Evolutionary conservation across 2,329 filamentous ascomycete genomes (phyloP), one percentile per base, ranked within the genome.

Genomic region (Lachnellula hyalina): DNA sequence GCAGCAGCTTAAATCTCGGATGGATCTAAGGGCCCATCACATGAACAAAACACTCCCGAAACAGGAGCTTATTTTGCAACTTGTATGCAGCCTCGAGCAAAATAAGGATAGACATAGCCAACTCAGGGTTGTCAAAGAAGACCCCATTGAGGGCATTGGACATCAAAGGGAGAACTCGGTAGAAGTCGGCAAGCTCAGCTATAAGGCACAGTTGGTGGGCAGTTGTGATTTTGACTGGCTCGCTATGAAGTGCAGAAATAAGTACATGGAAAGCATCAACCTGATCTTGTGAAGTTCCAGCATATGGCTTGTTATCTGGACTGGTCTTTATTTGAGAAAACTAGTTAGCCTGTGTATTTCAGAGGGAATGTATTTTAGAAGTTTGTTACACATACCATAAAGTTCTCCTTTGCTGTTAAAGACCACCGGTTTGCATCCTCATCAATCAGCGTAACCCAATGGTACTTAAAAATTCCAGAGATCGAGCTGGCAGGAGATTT

Each of bases 361-460:
- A 5, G 25, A 25, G 25, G 25, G 25, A 25, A 25, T 25, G 25
- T 25, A 25, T 25, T 7, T 25, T 25, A 7, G 25, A 25, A 5
- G 5, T 25, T 25, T 25, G 25, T 25, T 5, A 19, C 11, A 21
- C 41, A 1, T 44, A 44, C 41, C 4, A 7, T 11, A 5, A 14
- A 11, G 1, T 44, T 44, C 1, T 44, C 19, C 19, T 21, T 12
- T 7, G 41, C 41, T 12, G 41, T 47, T 25, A 47, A 19, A 32
- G 7, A 35, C 51, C 51, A 53, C 2, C 35, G n/a, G 11, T 14
- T 38, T 14, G 36, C 46, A 44, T 53, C 46, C 5, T 40, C 25
- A 28, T 53, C 45, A 34, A 53, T 28, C 23, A 36, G 21, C 36
- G 46, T 44, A n/a, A 35, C 25, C 51, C 51, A 53, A 19, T 53